Percentiles rank a stretch among this genome's conserved stretches.
Evolutionary conservation across 352 stramenopile species (phyloP).

Genomic region (Phytophthora sp.): DNA sequence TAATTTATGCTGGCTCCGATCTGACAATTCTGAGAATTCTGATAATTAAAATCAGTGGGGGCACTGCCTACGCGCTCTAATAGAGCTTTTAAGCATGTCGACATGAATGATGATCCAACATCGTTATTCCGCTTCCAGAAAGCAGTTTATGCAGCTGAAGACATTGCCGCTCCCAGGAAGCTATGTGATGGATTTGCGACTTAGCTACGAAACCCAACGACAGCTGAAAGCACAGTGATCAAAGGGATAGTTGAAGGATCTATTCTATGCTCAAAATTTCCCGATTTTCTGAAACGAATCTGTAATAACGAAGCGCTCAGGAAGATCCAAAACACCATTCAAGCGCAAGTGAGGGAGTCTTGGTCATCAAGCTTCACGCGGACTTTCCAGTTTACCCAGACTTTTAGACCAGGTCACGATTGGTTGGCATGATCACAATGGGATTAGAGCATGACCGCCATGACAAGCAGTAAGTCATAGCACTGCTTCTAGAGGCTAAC

Average conservation of each 20-base stretch:
- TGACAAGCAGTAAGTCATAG: not conserved
- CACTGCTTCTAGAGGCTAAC: not conserved
- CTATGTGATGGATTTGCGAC: not conserved
- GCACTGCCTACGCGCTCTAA: no score
- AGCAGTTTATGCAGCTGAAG: not conserved
- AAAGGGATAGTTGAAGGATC: not conserved
- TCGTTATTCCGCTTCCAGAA: not conserved
- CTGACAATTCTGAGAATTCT: no score
- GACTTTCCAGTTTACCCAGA: not conserved
- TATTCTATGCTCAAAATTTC: not conserved
- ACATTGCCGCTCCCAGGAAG: not conserved
- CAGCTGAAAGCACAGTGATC: not conserved
- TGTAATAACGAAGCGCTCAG: not conserved
- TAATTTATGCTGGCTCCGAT: no score
- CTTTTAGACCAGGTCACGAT: not conserved
- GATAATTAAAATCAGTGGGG: no score
- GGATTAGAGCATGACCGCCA: not conserved
- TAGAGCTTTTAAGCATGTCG: no score
- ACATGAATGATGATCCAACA: no score
- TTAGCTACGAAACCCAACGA: not conserved
- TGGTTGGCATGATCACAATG: not conserved
- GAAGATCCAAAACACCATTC: not conserved
- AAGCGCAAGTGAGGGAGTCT: not conserved
- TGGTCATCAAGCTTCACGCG: not conserved
- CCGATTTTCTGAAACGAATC: not conserved